Base-by-base conservation (phyloP, 352 stramenopile genomes). In the Pseudoperonospora humuli region DNA sequence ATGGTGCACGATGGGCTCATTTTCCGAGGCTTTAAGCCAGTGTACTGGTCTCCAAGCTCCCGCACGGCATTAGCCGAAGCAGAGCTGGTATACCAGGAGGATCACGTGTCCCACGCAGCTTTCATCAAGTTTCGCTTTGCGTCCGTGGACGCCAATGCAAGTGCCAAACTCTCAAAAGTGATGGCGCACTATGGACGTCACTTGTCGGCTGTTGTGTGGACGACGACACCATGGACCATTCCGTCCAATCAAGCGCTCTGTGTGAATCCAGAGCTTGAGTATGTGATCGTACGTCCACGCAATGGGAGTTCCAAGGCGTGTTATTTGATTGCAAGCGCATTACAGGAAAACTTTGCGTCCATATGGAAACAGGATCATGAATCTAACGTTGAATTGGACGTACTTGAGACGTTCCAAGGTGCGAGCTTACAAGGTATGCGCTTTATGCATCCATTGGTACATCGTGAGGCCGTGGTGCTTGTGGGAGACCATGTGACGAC, bases 161-260 rank as follows among this genome's bases (percentile, higher is more conserved):
- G 32, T 3, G 14, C 41, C 0, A 29, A 64, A 2, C 44, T 54
- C 27, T 44, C 65, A 20, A 19, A 7, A 7, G 18, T 73, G 21
- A 32, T 82, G 10, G 28, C 45, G 3, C 65, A 79, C 37, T 80
- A 71, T 36, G 54, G 23, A 18, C 46, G 71, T 17, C 59, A 70
- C 13, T 46, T 92, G n/a, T 57, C 60, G 9, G 74, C 72, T 4
- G 77, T 89, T 24, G 88, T 98, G 43, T 99, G 96, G 95, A 99
- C 96, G 5, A 99, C 96, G 5, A 99, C 96, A 43, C 96, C 96
- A 5, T 99, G 96, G 96, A 99, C 96, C 15, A 96, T 99, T 45
- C 96, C 95, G 19, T 89, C 95, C 9, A 99, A 99, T 62, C 70
- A 98, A 58, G 95, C 92, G n/a, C 69, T 99, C 15, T 96, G 92